Conservation (phyloP, 768 basidiomycete species). For the Antrodiella citrinella region DNA sequence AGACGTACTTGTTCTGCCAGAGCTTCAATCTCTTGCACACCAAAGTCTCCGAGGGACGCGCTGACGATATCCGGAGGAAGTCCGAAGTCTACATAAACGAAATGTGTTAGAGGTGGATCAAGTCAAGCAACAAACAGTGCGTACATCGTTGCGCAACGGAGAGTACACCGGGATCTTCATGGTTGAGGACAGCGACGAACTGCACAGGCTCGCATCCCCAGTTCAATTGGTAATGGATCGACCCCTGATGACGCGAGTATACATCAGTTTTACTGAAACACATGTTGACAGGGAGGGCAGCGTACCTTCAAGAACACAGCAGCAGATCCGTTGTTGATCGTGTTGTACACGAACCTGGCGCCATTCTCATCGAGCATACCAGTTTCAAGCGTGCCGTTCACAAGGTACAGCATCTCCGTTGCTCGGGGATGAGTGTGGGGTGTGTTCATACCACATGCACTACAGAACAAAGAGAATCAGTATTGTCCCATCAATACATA, state of each 20-base stretch:
- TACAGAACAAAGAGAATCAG: neutral
- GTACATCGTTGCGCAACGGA: constrained; percentile 21
- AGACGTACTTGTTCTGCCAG: constrained; percentile 14
- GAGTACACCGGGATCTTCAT: constrained; percentile 21
- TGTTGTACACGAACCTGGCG: constrained; percentile 20
- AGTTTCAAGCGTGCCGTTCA: constrained; percentile 21
- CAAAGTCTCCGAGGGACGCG: constrained; percentile 22
- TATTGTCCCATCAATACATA: neutral
- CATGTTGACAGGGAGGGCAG: neutral
- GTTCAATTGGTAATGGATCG: constrained; percentile 24
- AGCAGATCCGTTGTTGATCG: constrained; percentile 14
- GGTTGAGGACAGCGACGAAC: constrained; percentile 22
- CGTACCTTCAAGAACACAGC: constrained; percentile 18
- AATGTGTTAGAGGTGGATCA: neutral
- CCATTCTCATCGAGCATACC: constrained; percentile 25
- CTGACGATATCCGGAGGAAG: constrained; percentile 22
- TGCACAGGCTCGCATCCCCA: constrained; percentile 19
- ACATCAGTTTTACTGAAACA: neutral
- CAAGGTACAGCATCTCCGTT: constrained; percentile 24
- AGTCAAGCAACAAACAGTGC: constrained; percentile 3
- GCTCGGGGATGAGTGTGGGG: constrained; percentile 29
- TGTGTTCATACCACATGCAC: constrained; percentile 26
- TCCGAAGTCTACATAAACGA: constrained; percentile 15
- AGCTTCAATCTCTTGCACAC: constrained; percentile 20
- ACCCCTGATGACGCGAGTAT: constrained; percentile 11